These are phyloP conservation scores for Rhizopogon roseolus DNA, from an alignment of 768 basidiomycete genomes.

Conservation along the genomic window DNA sequence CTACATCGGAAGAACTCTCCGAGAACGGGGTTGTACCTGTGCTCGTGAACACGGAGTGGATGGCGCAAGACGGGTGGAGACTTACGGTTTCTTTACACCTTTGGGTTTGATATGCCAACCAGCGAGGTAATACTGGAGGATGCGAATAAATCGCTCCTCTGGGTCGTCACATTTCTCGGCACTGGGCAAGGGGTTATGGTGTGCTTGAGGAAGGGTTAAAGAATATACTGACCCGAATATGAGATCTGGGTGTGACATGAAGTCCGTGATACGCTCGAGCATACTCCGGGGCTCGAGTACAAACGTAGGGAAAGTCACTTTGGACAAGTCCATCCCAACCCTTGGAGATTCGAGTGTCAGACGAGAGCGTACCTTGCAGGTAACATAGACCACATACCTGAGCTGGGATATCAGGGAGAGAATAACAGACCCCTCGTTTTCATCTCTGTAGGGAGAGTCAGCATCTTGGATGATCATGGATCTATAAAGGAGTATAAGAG, in stretches of 20 bases:
- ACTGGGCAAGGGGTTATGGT: constrained; percentile 34
- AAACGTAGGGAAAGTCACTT: constrained; percentile 92
- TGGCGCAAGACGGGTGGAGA: constrained; percentile 11
- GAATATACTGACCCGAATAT: constrained; percentile 74
- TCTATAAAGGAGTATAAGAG: constrained; percentile 16
- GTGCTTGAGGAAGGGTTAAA: background rate
- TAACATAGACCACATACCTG: constrained; percentile 40
- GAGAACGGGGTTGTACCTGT: constrained; percentile 91
- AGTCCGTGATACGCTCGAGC: constrained; percentile 98
- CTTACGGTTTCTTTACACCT: constrained; percentile 98
- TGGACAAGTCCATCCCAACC: constrained; percentile 94
- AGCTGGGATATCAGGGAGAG: constrained; percentile 85
- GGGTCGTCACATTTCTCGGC: constrained; percentile 77
- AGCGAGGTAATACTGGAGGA: constrained; percentile 93
- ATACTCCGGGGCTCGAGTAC: constrained; percentile 96
- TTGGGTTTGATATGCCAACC: constrained; percentile 99
- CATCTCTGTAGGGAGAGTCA: constrained; percentile 60
- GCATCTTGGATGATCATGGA: constrained; percentile 27
- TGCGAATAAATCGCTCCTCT: constrained; percentile 87
- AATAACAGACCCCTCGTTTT: constrained; percentile 91
- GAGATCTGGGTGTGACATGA: constrained; percentile 98
- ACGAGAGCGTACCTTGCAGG: background rate
- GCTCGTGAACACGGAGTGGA: constrained; percentile 2
- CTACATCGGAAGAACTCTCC: constrained; percentile 98
- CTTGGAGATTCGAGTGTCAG: constrained; percentile 31